phyloP scores from a whole-genome alignment of 1,139 yeast genomes.

The Kodamaea suecica region DNA sequence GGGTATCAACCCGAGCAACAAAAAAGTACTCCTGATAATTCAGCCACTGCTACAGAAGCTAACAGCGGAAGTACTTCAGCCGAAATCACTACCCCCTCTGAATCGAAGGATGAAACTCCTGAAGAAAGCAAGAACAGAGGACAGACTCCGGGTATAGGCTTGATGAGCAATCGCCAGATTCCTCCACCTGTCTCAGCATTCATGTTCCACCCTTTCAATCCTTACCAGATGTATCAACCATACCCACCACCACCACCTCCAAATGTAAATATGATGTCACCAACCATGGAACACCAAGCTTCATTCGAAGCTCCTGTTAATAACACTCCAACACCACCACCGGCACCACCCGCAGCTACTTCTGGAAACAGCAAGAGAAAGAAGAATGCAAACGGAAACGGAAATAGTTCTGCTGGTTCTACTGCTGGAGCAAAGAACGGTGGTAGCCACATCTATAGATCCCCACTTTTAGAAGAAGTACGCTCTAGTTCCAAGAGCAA shows the following conservation, averaged over 20 bases:
- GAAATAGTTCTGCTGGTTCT: constrained; percentile 13
- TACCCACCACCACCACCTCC: constrained; percentile 31
- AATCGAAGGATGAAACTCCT: constrained; percentile 6
- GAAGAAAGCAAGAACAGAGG: constrained; percentile 8
- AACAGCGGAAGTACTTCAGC: constrained; percentile 2
- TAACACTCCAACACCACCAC: constrained; percentile 1
- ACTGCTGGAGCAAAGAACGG: constrained; percentile 19
- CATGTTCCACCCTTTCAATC: constrained; percentile 50
- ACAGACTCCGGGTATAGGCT: constrained; percentile 39
- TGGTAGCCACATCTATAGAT: constrained; percentile 55
- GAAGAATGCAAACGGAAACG: constrained; percentile 8
- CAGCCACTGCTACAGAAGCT: constrained; percentile 5
- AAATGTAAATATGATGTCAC: constrained; percentile 8
- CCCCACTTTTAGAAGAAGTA: constrained; percentile 84
- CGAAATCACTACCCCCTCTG: neutral
- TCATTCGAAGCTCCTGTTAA: neutral
- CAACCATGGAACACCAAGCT: constrained; percentile 3
- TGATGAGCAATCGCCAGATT: constrained; percentile 36
- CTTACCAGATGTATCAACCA: constrained; percentile 44
- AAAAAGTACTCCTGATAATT: constrained; percentile 2
- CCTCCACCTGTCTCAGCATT: constrained; percentile 34
- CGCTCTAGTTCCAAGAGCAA: constrained; percentile 65
- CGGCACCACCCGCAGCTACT: constrained; percentile 4
- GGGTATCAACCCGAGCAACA: constrained; percentile 12
- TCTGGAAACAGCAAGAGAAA: constrained; percentile 7